These are phyloP conservation scores for Smithsoniella earleae DNA, from an alignment of 163 green algal species.

Conservation along the genomic window DNA sequence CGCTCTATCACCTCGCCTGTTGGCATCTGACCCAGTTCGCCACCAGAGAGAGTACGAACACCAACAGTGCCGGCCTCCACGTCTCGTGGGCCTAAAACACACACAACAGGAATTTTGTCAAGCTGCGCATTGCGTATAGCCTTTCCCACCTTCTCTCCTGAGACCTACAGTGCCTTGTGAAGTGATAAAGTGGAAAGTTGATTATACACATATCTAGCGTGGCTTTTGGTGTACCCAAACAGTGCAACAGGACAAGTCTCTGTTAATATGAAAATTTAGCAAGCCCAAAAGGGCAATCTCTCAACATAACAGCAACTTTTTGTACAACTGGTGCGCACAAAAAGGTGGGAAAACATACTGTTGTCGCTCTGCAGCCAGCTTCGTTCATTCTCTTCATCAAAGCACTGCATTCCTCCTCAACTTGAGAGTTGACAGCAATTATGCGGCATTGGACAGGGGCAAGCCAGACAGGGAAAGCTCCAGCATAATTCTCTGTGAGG, in stretches of 20 bases:
- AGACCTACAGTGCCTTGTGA: slow-evolving; percentile 42
- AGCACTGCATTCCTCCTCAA: neutral
- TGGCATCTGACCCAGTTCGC: neutral
- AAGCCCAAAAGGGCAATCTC: too few species aligned
- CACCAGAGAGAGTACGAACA: neutral
- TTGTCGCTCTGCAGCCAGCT: slow-evolving; percentile 33
- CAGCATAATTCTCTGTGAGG: slow-evolving; percentile 94
- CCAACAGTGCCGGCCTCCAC: slow-evolving; percentile 2
- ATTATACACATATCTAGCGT: slow-evolving; percentile 25
- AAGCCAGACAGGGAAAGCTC: slow-evolving; percentile 94
- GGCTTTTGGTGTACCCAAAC: neutral
- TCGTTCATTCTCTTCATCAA: slow-evolving; percentile 17
- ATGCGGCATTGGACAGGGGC: slow-evolving; percentile 59
- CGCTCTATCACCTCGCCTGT: neutral
- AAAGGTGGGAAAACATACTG: neutral
- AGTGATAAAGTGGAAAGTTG: slow-evolving; percentile 64
- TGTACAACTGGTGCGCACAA: neutral
- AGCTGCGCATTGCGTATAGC: slow-evolving; percentile 61
- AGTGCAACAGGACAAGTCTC: neutral
- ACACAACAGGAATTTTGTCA: slow-evolving; percentile 77
- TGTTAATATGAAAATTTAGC: too few species aligned
- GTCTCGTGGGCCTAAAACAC: slow-evolving; percentile 54
- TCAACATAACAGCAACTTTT: too few species aligned
- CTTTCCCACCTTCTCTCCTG: neutral
- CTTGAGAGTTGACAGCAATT: slow-evolving; percentile 25